Evolutionary conservation across 176 grass and related monocot species (phyloP).

Genomic region (Cenchrus purpureus): DNA sequence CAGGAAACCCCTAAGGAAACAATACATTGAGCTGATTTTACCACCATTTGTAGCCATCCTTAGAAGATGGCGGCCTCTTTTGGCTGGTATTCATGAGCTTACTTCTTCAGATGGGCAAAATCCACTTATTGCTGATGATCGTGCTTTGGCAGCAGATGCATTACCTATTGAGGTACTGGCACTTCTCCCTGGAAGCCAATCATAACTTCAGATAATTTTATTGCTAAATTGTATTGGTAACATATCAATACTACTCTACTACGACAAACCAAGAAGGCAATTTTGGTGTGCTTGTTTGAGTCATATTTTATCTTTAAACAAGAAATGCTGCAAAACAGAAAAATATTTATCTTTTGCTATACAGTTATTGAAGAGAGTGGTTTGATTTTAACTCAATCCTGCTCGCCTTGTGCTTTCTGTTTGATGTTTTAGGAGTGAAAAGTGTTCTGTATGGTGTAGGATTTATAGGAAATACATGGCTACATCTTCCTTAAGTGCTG

Average conservation of each 20-base stretch:
- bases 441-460: neutral
- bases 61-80: constrained; percentile 85
- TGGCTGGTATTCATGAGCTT: constrained; percentile 97
- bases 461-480: neutral
- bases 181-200: constrained; percentile 32
- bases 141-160: constrained; percentile 86
- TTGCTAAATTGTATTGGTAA: constrained; percentile 1
- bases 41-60: constrained; percentile 95
- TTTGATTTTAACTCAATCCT: neutral
- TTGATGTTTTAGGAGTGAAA: neutral
- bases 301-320: neutral
- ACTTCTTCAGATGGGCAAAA: constrained; percentile 98
- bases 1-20: constrained; percentile 80
- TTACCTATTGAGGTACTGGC: constrained; percentile 73
- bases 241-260: constrained; percentile 1
- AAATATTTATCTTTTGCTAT: neutral
- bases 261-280: no score
- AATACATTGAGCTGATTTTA: constrained; percentile 85
- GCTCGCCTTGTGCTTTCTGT: neutral
- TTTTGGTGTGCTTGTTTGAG: constrained; percentile 33
- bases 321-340: neutral
- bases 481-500: neutral
- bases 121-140: constrained; percentile 88
- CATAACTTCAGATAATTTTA: constrained; percentile 28
- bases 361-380: neutral